Base-by-base conservation (phyloP, 202 grass and related monocot species). In the Schoenoplectus triqueter region DNA sequence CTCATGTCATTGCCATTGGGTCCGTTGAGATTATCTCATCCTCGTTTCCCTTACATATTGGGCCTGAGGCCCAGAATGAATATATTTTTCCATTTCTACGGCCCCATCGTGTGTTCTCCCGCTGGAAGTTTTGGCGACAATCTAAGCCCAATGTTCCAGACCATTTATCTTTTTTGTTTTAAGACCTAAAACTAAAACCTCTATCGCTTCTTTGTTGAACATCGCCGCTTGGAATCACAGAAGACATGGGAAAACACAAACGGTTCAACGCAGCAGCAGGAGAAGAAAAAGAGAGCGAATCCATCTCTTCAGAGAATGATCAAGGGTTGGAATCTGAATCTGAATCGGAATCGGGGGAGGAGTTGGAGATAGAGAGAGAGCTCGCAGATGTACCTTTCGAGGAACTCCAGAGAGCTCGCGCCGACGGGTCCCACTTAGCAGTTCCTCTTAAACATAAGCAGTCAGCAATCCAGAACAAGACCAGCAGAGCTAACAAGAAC, bases 311-410 rank as follows among this genome's bases (percentile, higher is more conserved):
- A 13, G 59, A 55, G 45, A 68, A 81, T 3, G 64, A 69, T 10
- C 2, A 59, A 47, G 10, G 6, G n/a, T 86, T 84, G 51, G 91
- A 50, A 18, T 87, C 87, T 6, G 89, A 89, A 66, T 85, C 80
- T 20, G 90, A 91, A 55, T 81, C 73, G 7, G 84, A 86, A 5
- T 78, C 79, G 1, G 88, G 84, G 67, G 83, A 87, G 69, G 91
- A 94, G 69, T 72, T 80, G 67, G 86, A 87, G 72, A 80, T 95
- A 65, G 92, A 95, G 81, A 84, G 84, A 20, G 87, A 79, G 85
- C 90, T 97, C 66, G 91, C 95, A 2, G 95, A 98, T 82, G 84
- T 95, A 47, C 90, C 93, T 8, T 95, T 95, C 15, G 96, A 92
- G 46, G 93, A 98, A 46, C 87, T 95, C 5, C 93, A 92, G 86